Evolutionary conservation across 2,329 filamentous ascomycete genomes (phyloP), one percentile per base, ranked within the genome.

Genomic region (Penicillium sp.): DNA sequence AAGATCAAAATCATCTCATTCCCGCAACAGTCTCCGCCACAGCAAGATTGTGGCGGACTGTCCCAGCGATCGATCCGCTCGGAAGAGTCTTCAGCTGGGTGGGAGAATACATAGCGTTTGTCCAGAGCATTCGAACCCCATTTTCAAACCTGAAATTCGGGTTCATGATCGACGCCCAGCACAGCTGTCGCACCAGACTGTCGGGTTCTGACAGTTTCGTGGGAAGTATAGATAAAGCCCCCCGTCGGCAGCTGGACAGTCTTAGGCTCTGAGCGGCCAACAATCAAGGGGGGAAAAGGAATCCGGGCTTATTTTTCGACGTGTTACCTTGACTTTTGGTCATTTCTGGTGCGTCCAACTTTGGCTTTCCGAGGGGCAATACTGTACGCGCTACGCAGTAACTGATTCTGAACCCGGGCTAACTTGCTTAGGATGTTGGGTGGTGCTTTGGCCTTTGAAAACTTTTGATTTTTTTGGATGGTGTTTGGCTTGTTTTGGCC

Each of bases 191-290:
- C 57, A 58, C 69, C 69, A 63, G 42, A 62, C 52, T 67, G 70
- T 69, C 68, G 69, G 69, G 68, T 66, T 68, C 55, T 62, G 60
- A 64, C 62, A 63, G 51, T 61, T 55, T 60, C 57, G 55, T 57
- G 51, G 47, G 48, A 57, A 55, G 39, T 55, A 60, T 37, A 37
- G 31, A 5, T 12, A 25, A 22, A 37, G 10, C 28, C 45, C n/a
- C 22, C 45, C 43, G 25, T 35, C 28, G 45, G 28, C 28, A 34
- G 8, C 42, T 45, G 22, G 15, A 15, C 4, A 4, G 28, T 34
- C 4, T 34, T 28, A 31, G 28, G 28, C 28, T 31, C 28, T 31
- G 28, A 25, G 8, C 28, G 34, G 37, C 37, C 41, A 57, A 15
- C 34, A 6, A 22, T 15, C 4, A n/a, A 47, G 17, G 31, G 28